Base-by-base conservation (phyloP, 202 grass and related monocot genomes). In the Musa balbisiana region DNA sequence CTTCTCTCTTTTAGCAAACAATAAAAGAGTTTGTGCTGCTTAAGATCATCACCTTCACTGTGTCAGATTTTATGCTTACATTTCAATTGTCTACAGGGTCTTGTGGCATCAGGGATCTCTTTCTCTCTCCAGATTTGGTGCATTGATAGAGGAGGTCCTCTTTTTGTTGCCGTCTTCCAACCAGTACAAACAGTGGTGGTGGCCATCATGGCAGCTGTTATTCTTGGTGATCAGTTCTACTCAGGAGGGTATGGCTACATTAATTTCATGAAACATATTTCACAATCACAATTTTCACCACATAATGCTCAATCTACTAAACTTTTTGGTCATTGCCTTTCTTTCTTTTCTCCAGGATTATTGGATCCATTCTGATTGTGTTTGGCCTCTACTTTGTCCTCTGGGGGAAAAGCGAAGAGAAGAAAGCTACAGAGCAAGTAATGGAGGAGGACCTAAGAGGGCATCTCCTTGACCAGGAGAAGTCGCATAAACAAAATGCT, bases 121-220 rank as follows among this genome's bases (percentile, higher is more conserved):
- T 85, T 97, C 14, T 89, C 93, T 23, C 82, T 92, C 55, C 93
- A 97, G 80, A 97, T 91, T 72, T 97, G 92, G 93, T 97, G 93
- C 86, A 97, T 97, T 76, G 93, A 97, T 72, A 91, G 81, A 80
- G 93, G 93, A 73, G 93, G 93, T 1, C 93, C 90, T 16, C 86
- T 97, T n/a, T 97, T 97, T 84, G 87, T 88, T 17, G 90, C 90
- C 17, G 93, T 97, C 19, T 97, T 97, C 81, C 90, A 97, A 64
- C 93, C 93, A 49, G 93, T 91, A 51, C 93, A 97, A 82, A 92
- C 93, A 64, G 93, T 97, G 51, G 80, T 85, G 55, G 93, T 97
- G 66, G 93, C 93, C 80, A 76, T 91, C 86, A 91, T 97, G 93
- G 90, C 90, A 8, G 85, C 90, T 75, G 12, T 87, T 64, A 92